Conservation (phyloP, 2,329 filamentous ascomycete genomes). For the Hymenoscyphus fraxineus region DNA sequence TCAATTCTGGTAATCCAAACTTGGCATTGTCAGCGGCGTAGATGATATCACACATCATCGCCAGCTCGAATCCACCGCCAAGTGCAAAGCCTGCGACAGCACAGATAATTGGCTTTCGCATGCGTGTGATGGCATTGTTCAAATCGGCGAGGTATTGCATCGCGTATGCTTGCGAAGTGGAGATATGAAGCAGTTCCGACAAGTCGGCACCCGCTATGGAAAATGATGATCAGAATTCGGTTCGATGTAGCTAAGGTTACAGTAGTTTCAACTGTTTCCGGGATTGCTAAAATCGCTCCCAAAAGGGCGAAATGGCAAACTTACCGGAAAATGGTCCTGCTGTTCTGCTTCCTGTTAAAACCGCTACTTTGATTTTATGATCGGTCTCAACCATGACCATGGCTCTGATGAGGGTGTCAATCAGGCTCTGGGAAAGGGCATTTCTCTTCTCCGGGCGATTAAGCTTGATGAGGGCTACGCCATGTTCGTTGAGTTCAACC, state of each 20-base stretch:
- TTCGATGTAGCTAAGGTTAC: background rate
- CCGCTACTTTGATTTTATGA: slow-evolving; percentile 49
- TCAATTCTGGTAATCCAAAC: slow-evolving; percentile 36
- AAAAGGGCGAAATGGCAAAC: background rate
- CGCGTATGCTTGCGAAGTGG: slow-evolving; percentile 30
- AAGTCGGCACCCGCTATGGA: slow-evolving; percentile 35
- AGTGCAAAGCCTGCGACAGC: slow-evolving; percentile 49
- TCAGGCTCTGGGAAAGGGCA: slow-evolving; percentile 46
- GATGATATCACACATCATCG: slow-evolving; percentile 41
- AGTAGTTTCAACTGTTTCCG: background rate
- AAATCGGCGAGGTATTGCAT: slow-evolving; percentile 41
- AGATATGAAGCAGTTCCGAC: slow-evolving; percentile 34
- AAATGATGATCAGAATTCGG: background rate
- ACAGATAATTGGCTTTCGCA: slow-evolving; percentile 46
- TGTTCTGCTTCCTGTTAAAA: slow-evolving; percentile 43
- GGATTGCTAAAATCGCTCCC: background rate
- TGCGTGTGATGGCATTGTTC: slow-evolving; percentile 35
- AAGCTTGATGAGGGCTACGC: slow-evolving; percentile 47
- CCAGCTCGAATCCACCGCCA: slow-evolving; percentile 49
- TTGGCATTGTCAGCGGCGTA: slow-evolving; percentile 28
- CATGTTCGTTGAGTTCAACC: slow-evolving; percentile 29
- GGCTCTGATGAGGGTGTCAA: slow-evolving; percentile 15
- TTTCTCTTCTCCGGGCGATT: slow-evolving; percentile 56
- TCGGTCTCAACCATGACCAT: slow-evolving; percentile 45
- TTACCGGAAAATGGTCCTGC: slow-evolving; percentile 20